Percentiles rank a stretch among this genome's conserved stretches.
Conservation (phyloP, 2,329 filamentous ascomycete species). For the Rhinocladiella mackenziei region DNA sequence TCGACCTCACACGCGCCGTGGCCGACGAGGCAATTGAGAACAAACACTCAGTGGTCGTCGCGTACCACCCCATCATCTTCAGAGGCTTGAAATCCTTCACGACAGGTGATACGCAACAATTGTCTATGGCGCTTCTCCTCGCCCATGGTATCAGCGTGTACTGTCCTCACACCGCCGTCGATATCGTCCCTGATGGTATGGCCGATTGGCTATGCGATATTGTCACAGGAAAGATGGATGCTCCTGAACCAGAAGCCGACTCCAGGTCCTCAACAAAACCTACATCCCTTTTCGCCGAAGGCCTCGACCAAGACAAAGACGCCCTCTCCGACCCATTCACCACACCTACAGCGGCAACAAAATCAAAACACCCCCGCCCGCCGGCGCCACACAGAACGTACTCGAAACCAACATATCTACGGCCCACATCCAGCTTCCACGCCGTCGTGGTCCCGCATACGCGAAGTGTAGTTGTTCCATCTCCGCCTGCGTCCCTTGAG, state of each 20-base stretch:
- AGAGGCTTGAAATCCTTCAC: conserved; percentile 85
- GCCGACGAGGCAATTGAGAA: conserved; percentile 82
- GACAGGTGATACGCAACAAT: conserved; percentile 78
- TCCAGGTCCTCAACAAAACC: conserved; percentile 1
- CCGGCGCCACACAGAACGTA: conserved; percentile 32
- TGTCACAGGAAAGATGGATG: conserved; percentile 55
- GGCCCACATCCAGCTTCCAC: conserved; percentile 33
- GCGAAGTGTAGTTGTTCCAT: conserved; percentile 53
- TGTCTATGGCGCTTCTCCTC: conserved; percentile 73
- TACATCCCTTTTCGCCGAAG: conserved; percentile 16
- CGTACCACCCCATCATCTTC: conserved; percentile 98
- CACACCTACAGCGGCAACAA: conserved; percentile 22
- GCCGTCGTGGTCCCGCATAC: conserved; percentile 44
- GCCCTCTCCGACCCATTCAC: conserved; percentile 36
- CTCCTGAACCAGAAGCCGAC: conserved; percentile 28
- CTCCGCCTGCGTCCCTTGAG: conserved; percentile 36
- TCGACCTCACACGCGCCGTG: conserved; percentile 85
- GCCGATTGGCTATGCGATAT: conserved; percentile 93
- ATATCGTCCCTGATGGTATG: conserved; percentile 77
- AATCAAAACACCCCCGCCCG: conserved; percentile 12
- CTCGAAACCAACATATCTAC: conserved; percentile 41
- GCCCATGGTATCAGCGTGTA: conserved; percentile 91
- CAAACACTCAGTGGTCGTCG: conserved; percentile 73
- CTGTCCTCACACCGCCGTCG: conserved; percentile 90
- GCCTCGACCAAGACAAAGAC: conserved; percentile 10